Conservation (phyloP, 2,329 filamentous ascomycete species). For the Xylaria sp. region DNA sequence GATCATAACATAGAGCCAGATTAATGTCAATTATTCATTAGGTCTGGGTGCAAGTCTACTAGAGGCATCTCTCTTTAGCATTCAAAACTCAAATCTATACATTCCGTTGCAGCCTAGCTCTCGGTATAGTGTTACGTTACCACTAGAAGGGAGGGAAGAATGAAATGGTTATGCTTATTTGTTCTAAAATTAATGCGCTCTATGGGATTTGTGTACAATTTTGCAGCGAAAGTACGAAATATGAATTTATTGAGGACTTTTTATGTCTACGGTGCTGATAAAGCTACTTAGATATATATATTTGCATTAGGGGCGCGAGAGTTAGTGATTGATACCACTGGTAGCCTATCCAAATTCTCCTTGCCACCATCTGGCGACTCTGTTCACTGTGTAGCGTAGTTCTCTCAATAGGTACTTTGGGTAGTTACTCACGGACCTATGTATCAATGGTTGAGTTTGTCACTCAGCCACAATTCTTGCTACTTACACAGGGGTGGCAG, state of each 20-base stretch:
- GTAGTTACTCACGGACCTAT: too few relatives aligned
- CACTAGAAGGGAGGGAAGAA: neutral
- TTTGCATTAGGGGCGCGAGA: neutral
- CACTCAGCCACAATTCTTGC: neutral
- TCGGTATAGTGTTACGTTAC: neutral
- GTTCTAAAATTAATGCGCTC: neutral
- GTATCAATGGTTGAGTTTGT: neutral
- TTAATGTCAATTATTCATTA: slow-evolving; percentile 60
- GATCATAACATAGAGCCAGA: neutral
- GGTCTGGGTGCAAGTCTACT: neutral
- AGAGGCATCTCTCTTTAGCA: neutral
- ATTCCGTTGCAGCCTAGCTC: neutral
- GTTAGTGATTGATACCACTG: neutral
- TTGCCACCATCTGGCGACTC: neutral
- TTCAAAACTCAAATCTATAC: neutral
- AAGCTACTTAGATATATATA: neutral
- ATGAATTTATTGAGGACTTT: neutral
- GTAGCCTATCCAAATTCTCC: neutral
- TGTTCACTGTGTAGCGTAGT: slow-evolving; percentile 3
- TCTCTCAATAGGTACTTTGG: too few relatives aligned
- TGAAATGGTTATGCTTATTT: neutral
- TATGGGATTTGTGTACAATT: neutral
- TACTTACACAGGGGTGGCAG: neutral
- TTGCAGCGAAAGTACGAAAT: neutral
- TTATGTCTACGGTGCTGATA: neutral